Evolutionary conservation across 106 monocot genomes (phyloP).

Genomic region (Amphibolis antarctica): DNA sequence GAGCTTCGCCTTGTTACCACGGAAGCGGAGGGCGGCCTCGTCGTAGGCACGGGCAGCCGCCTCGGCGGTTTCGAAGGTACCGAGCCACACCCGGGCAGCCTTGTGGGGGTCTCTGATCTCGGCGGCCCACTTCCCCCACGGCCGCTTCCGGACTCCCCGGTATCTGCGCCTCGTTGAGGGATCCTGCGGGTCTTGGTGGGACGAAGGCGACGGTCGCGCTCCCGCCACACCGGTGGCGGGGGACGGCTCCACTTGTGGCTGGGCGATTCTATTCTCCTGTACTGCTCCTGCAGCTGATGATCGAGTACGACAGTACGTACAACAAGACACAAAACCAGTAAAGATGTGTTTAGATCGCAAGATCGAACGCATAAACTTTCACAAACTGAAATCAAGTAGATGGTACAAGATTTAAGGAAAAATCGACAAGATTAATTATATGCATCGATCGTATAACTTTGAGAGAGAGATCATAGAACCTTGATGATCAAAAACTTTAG

Average conservation of each 20-base stretch:
- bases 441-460: too few relatives aligned
- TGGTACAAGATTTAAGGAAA: too few relatives aligned
- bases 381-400: too few relatives aligned
- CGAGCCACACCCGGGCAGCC: conserved; percentile 13
- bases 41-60: conserved; percentile 13
- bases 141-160: conserved; percentile 13
- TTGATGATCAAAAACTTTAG: too few relatives aligned
- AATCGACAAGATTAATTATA: too few relatives aligned
- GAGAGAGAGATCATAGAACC: too few relatives aligned
- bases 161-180: neutral
- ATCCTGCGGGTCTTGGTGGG: neutral
- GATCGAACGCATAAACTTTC: too few relatives aligned
- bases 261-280: neutral
- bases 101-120: conserved; percentile 15
- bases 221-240: neutral
- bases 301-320: too few relatives aligned
- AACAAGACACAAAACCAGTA: too few relatives aligned
- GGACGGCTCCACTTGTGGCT: neutral
- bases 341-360: too few relatives aligned
- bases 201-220: neutral
- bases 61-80: conserved; percentile 10
- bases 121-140: conserved; percentile 15
- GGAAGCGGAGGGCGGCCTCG: conserved; percentile 12
- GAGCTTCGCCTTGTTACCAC: conserved; percentile 9
- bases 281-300: too few relatives aligned